phyloP scores from a whole-genome alignment of 2,329 filamentous ascomycete species.

The Zasmidium cellare region DNA sequence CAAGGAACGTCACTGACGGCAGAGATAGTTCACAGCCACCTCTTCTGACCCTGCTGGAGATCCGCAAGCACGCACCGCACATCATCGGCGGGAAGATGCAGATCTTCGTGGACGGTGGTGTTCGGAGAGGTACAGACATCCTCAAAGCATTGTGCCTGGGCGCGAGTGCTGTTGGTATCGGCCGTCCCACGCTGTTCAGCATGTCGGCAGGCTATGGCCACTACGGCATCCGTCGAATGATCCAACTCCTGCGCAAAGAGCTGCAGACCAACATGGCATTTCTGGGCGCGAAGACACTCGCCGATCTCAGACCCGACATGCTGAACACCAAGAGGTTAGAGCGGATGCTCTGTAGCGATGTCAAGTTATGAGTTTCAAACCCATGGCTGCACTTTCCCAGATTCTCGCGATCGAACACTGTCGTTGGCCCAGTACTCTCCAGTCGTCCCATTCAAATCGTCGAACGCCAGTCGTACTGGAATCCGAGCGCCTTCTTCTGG shows the following conservation, averaged over 20 bases:
- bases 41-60: slow-evolving; percentile 61
- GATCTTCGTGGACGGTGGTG: slow-evolving; percentile 64
- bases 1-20: background rate
- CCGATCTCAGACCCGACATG: slow-evolving; percentile 59
- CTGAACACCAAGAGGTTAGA: slow-evolving; percentile 46
- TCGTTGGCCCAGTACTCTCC: slow-evolving; percentile 40
- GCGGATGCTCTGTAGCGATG: slow-evolving; percentile 44
- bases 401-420: slow-evolving; percentile 31
- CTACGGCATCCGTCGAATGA: slow-evolving; percentile 50
- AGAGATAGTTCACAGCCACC: slow-evolving; percentile 44
- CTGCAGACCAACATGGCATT: slow-evolving; percentile 65
- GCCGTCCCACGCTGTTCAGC: slow-evolving; percentile 59
- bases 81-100: slow-evolving; percentile 40
- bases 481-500: slow-evolving; percentile 38
- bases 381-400: slow-evolving; percentile 28
- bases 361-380: slow-evolving; percentile 1
- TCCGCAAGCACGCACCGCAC: slow-evolving; percentile 60
- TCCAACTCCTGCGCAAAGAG: slow-evolving; percentile 53
- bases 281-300: slow-evolving; percentile 59
- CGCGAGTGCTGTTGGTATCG: slow-evolving; percentile 62
- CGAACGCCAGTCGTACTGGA: slow-evolving; percentile 37
- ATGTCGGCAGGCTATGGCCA: slow-evolving; percentile 58
- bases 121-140: slow-evolving; percentile 65
- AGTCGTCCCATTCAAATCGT: slow-evolving; percentile 33
- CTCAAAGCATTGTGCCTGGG: slow-evolving; percentile 67